These are phyloP conservation scores for Claviceps citrina DNA, from an alignment of 2,329 filamentous ascomycete genomes.

Conservation along the genomic window DNA sequence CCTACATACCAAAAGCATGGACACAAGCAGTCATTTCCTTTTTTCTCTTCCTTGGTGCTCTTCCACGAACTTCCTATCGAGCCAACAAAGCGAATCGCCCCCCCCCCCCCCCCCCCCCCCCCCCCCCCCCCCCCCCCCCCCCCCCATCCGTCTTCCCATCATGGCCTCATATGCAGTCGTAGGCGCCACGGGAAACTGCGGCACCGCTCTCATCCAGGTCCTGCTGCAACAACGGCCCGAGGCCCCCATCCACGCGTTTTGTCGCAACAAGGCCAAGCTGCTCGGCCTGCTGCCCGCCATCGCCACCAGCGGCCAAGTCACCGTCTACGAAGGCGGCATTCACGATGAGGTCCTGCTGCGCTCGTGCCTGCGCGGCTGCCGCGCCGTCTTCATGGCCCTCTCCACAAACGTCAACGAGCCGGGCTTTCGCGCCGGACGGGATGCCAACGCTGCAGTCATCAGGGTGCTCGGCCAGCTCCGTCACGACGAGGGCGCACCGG, in stretches of 20 bases:
- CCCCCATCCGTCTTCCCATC: no score
- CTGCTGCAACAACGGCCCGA: slow-evolving; percentile 19
- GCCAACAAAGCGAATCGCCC: no score
- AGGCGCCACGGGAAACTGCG: slow-evolving; percentile 29
- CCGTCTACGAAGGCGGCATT: slow-evolving; percentile 27
- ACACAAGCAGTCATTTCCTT: no score
- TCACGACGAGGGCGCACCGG: background rate
- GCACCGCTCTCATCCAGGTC: slow-evolving; percentile 23
- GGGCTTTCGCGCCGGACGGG: slow-evolving; percentile 21
- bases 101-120: no score
- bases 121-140: no score
- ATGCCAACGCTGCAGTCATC: slow-evolving; percentile 22
- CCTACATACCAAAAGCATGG: no score
- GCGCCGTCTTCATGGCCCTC: slow-evolving; percentile 25
- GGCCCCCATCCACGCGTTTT: slow-evolving; percentile 26
- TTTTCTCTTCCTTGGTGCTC: no score
- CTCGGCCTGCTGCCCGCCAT: slow-evolving; percentile 17
- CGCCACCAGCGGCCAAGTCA: slow-evolving; percentile 16
- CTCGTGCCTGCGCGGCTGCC: slow-evolving; percentile 9
- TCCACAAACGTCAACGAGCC: slow-evolving; percentile 30
- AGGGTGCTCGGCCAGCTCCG: slow-evolving; percentile 11
- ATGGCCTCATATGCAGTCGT: slow-evolving; percentile 21
- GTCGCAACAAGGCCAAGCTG: slow-evolving; percentile 27
- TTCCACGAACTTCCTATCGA: no score
- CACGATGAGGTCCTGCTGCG: slow-evolving; percentile 22